phyloP scores from a whole-genome alignment of 2,329 filamentous ascomycete genomes.

The Gliomastix tumulicola region DNA sequence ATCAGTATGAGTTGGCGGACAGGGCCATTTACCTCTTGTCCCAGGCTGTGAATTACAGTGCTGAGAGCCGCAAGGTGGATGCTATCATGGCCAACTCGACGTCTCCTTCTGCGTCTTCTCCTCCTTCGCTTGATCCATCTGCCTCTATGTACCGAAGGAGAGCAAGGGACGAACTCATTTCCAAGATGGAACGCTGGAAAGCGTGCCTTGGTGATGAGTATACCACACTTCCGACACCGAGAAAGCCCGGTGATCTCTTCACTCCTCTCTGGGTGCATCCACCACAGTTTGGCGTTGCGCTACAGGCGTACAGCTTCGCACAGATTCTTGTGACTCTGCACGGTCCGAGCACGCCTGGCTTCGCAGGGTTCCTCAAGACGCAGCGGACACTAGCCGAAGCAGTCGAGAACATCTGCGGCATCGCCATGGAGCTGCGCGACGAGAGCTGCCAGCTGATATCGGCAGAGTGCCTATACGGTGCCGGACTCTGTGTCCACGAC shows the following conservation, averaged over 20 bases:
- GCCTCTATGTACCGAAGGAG: slow-evolving; percentile 9
- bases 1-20: slow-evolving; percentile 42
- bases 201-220: slow-evolving; percentile 27
- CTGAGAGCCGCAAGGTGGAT: slow-evolving; percentile 23
- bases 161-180: slow-evolving; percentile 2
- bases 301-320: slow-evolving; percentile 45
- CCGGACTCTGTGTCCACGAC: slow-evolving; percentile 31
- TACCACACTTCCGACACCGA: slow-evolving; percentile 25
- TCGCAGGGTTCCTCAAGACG: slow-evolving; percentile 34
- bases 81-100: slow-evolving; percentile 1
- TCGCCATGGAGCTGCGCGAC: slow-evolving; percentile 35
- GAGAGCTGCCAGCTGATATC: slow-evolving; percentile 32
- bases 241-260: slow-evolving; percentile 21
- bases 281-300: slow-evolving; percentile 35
- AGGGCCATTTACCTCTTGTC: slow-evolving; percentile 29
- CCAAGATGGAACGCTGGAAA: slow-evolving; percentile 21
- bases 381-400: slow-evolving; percentile 13
- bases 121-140: slow-evolving; percentile 4
- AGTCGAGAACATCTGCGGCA: slow-evolving; percentile 33
- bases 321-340: slow-evolving; percentile 35
- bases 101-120: too few relatives aligned
- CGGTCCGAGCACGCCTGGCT: slow-evolving; percentile 10
- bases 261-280: slow-evolving; percentile 42
- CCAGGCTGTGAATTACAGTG: slow-evolving; percentile 50
- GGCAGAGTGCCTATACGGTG: slow-evolving; percentile 34